These are phyloP conservation scores for Paramecium sonneborni DNA, from an alignment of 73 alveolate species.

Conservation along the genomic window DNA sequence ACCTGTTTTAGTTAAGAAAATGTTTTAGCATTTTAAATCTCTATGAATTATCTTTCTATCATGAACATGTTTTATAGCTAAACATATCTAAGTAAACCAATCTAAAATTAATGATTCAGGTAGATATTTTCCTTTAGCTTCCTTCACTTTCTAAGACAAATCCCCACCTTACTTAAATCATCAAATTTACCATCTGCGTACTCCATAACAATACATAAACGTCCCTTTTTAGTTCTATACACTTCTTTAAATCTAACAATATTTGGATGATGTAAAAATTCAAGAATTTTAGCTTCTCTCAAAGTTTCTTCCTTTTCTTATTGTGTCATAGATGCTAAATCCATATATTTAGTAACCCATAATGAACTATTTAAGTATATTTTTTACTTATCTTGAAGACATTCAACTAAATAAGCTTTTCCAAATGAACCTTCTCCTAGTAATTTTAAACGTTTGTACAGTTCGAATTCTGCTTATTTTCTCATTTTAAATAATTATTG, in stretches of 20 bases:
- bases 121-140: constrained; percentile 64
- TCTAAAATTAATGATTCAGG: constrained; percentile 88
- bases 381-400: constrained; percentile 44
- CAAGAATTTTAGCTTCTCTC: constrained; percentile 76
- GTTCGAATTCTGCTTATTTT: constrained; percentile 84
- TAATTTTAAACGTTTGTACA: constrained; percentile 61
- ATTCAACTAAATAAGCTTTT: constrained; percentile 72
- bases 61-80: constrained; percentile 92
- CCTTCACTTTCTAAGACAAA: constrained; percentile 57
- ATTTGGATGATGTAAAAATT: constrained; percentile 85
- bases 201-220: constrained; percentile 87
- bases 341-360: constrained; percentile 78
- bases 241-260: constrained; percentile 86
- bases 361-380: constrained; percentile 51
- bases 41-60: constrained; percentile 94
- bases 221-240: constrained; percentile 80
- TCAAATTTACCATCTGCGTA: constrained; percentile 86
- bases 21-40: constrained; percentile 91
- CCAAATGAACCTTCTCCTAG: constrained; percentile 76
- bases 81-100: constrained; percentile 88
- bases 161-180: constrained; percentile 55
- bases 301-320: constrained; percentile 77
- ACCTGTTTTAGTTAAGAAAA: constrained; percentile 90
- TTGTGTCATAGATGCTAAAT: constrained; percentile 72
- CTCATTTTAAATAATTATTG: constrained; percentile 93